phyloP scores from a whole-genome alignment of 805 yeast genomes.

The Pichia eremophila region DNA sequence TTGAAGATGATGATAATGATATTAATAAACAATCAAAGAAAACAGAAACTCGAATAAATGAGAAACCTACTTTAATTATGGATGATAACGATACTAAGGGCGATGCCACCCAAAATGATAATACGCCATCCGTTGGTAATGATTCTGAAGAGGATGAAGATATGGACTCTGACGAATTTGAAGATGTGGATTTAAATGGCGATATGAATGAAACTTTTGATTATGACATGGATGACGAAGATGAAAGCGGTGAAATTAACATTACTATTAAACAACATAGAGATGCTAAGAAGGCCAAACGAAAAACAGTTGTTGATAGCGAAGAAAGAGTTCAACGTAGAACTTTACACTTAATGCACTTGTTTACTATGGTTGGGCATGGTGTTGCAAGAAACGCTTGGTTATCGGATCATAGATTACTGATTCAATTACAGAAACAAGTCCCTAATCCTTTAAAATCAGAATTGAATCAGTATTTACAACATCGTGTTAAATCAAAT shows the following conservation, averaged over 20 bases:
- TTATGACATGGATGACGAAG: constrained; percentile 2
- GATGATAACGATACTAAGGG: not conserved
- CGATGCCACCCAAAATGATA: constrained; percentile 3
- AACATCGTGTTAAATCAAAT: constrained; percentile 12
- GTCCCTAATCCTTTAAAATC: constrained; percentile 39
- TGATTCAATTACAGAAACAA: constrained; percentile 30
- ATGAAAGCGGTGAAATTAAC: constrained; percentile 14
- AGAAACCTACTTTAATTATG: no score
- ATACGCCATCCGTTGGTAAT: constrained; percentile 13
- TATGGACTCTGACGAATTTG: constrained; percentile 32
- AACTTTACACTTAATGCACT: constrained; percentile 46
- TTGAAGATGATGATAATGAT: constrained; percentile 4
- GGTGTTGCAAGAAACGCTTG: constrained; percentile 65
- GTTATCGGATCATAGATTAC: constrained; percentile 47
- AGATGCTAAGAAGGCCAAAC: constrained; percentile 18
- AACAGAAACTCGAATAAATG: not conserved
- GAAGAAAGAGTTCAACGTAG: constrained; percentile 50
- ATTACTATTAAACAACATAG: constrained; percentile 14
- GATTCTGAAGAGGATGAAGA: constrained; percentile 26
- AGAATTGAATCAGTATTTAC: constrained; percentile 31
- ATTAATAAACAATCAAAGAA: no score
- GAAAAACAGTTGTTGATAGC: constrained; percentile 31
- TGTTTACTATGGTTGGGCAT: constrained; percentile 55
- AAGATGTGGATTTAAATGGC: constrained; percentile 28
- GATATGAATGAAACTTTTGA: not conserved